Evolutionary conservation across 2,329 filamentous ascomycete species (phyloP).

Genomic region (Apiospora saccharicola): DNA sequence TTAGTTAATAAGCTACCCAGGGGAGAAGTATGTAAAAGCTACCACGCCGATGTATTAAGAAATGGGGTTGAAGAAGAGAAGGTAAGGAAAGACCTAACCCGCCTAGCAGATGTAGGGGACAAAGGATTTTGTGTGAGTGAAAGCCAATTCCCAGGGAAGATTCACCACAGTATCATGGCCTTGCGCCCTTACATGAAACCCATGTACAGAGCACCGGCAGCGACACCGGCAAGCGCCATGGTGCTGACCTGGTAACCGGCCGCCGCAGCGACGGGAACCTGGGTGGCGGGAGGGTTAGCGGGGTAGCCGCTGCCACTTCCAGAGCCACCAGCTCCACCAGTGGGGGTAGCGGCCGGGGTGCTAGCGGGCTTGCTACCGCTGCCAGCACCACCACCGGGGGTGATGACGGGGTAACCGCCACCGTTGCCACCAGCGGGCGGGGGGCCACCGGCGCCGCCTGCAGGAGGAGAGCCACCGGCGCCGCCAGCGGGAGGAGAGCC

Average conservation of each 20-base stretch:
- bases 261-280: not conserved
- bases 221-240: not conserved
- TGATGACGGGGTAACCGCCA: not conserved
- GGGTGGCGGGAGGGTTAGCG: not conserved
- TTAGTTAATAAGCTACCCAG: conserved; percentile 9
- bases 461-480: not conserved
- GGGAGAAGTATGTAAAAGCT: not conserved
- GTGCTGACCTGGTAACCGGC: not conserved
- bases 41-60: conserved; percentile 6
- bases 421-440: not conserved
- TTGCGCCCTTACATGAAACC: not conserved
- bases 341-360: not conserved
- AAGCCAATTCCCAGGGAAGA: not conserved
- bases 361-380: not conserved
- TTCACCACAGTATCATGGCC: not conserved
- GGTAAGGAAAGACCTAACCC: not conserved
- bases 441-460: not conserved
- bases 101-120: not conserved
- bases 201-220: conserved; percentile 7
- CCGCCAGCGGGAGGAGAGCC: not conserved
- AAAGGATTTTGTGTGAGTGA: not conserved
- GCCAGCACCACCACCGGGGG: not conserved
- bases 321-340: not conserved
- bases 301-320: not conserved
- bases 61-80: not conserved